Base-by-base conservation (phyloP, 2,329 filamentous ascomycete genomes). In the Cercospora sp. region DNA sequence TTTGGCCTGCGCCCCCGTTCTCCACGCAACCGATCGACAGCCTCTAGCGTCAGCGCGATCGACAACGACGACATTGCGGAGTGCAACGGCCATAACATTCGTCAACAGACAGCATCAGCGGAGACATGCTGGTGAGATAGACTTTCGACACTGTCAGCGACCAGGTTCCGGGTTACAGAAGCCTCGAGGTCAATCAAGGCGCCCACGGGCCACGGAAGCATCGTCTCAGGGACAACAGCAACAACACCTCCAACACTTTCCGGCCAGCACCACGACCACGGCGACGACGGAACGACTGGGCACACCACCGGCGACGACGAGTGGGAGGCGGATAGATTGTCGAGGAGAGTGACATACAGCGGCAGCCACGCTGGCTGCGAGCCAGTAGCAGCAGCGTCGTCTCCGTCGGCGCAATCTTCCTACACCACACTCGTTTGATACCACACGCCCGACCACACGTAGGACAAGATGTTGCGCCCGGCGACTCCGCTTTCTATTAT, bases 401-500 rank as follows among this genome's bases (percentile, higher is more conserved):
- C 26, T 34, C 16, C 13, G 6, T 34, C 30, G 53, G 26, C 32
- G 60, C 40, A 51, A 1, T 34, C 63, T 57, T 61, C 30, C 63
- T 61, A 59, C 63, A 63, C 37, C 55, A 66, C 63, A 61, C 40
- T 66, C 63, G 63, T 60, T 66, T 60, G 40, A n/a, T 51, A 13
- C 6, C 1, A 24, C 45, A 13, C 21, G 13, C 37, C 45, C 45
- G 45, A 32, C 34, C 6, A 65, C 21, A 24, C 59, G 24, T 61
- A 43, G 28, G 58, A 43, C 63, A 61, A 37, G 37, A 66, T 69
- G 66, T 85, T 98, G 80, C 92, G 94, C 77, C 94, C 95, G 70
- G 94, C 95, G 70, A 98, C 95, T 69, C 94, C 95, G 74, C 84
- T 99, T 78, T 90, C 94, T 74, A 84, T 97, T 74, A 83, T 98